These are phyloP conservation scores for Microascus cirrosus DNA, from an alignment of 2,329 filamentous ascomycete species.

Conservation along the genomic window DNA sequence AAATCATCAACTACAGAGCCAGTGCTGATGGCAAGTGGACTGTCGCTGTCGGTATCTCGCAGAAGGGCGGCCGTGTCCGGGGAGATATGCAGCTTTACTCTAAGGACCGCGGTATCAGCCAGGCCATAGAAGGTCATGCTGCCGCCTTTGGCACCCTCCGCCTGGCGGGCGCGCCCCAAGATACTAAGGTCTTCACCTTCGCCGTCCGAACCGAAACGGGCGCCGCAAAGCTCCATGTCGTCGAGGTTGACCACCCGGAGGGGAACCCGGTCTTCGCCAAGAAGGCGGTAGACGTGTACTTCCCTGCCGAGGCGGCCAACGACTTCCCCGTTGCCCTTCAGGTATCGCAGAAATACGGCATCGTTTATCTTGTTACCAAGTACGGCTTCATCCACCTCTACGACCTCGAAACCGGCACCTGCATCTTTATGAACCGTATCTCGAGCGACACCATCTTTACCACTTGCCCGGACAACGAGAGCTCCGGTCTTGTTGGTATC, in stretches of 20 bases:
- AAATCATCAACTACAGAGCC: slow-evolving; percentile 99
- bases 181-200: slow-evolving; percentile 95
- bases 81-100: slow-evolving; percentile 97
- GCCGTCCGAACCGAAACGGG: slow-evolving; percentile 81
- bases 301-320: slow-evolving; percentile 87
- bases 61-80: slow-evolving; percentile 84
- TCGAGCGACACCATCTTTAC: slow-evolving; percentile 99
- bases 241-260: slow-evolving; percentile 90
- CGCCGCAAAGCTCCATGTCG: slow-evolving; percentile 83
- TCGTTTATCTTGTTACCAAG: slow-evolving; percentile 96
- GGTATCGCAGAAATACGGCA: slow-evolving; percentile 89
- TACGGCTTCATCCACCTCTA: slow-evolving; percentile 99
- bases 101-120: slow-evolving; percentile 89
- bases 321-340: slow-evolving; percentile 98
- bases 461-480: slow-evolving; percentile 72
- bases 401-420: slow-evolving; percentile 88
- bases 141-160: slow-evolving; percentile 86
- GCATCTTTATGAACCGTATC: slow-evolving; percentile 99
- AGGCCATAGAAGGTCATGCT: slow-evolving; percentile 94
- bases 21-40: slow-evolving; percentile 97
- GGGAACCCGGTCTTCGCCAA: slow-evolving; percentile 85
- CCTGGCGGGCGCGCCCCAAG: slow-evolving; percentile 76
- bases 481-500: slow-evolving; percentile 82
- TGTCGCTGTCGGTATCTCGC: slow-evolving; percentile 91
- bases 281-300: slow-evolving; percentile 96